Percentiles rank a stretch among this genome's conserved stretches.
Evolutionary conservation across 495 filamentous ascomycete genomes (phyloP).

Genomic region (Platismatia glauca): DNA sequence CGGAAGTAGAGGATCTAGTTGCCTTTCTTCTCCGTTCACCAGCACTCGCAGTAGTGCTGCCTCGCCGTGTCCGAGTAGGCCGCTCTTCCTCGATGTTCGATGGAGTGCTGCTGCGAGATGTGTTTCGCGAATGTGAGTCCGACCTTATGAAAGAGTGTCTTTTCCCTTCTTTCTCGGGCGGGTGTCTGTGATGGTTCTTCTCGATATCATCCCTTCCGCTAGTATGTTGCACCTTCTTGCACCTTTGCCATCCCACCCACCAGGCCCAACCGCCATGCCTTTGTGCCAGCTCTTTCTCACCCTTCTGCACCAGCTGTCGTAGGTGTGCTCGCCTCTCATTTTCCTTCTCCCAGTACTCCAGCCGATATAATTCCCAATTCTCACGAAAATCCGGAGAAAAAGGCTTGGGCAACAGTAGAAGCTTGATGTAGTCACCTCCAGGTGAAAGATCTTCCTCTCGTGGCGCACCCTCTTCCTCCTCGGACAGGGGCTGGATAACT

Average conservation of each 20-base stretch:
- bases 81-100: conserved; percentile 20
- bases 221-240: conserved; percentile 34
- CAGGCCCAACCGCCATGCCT: conserved; percentile 71
- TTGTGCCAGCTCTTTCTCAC: conserved; percentile 55
- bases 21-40: conserved; percentile 22
- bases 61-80: conserved; percentile 16
- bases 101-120: conserved; percentile 44
- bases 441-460: conserved; percentile 74
- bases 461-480: conserved; percentile 49
- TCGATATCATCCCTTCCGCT: conserved; percentile 26
- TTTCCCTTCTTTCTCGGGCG: conserved; percentile 31
- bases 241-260: conserved; percentile 63
- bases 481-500: conserved; percentile 30
- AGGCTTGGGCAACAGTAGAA: conserved; percentile 85
- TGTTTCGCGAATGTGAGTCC: conserved; percentile 40
- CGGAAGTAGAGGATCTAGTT: conserved; percentile 14
- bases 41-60: conserved; percentile 19
- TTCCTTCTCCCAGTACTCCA: conserved; percentile 94
- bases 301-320: conserved; percentile 55
- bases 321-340: conserved; percentile 77
- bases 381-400: conserved; percentile 94
- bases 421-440: conserved; percentile 83
- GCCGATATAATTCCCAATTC: conserved; percentile 89
- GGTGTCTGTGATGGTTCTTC: conserved; percentile 29
- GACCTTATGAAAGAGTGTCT: conserved; percentile 35